phyloP scores from a whole-genome alignment of 768 basidiomycete genomes.

The Auricularia auricula-judae region DNA sequence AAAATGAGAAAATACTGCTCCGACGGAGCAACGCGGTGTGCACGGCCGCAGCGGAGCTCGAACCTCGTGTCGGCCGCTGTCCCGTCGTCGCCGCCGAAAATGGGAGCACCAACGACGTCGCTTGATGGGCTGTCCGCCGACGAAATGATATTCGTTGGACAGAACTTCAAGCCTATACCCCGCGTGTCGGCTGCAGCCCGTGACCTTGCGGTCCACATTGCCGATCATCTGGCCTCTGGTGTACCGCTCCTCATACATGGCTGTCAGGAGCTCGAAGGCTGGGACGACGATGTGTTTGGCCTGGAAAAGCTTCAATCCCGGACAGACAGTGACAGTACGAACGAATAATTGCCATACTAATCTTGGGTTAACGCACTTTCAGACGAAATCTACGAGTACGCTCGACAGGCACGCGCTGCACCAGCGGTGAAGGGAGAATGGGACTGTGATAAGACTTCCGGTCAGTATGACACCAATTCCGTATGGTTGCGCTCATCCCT shows the following conservation, averaged over 20 bases:
- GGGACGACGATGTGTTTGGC: slow-evolving; percentile 46
- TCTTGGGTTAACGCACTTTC: not conserved
- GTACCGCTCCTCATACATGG: slow-evolving; percentile 54
- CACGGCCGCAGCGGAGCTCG: not conserved
- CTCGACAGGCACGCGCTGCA: not conserved
- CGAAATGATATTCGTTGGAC: slow-evolving; percentile 24
- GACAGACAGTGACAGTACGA: not conserved
- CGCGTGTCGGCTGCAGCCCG: slow-evolving; percentile 26
- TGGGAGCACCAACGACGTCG: not conserved
- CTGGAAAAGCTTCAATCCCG: slow-evolving; percentile 37
- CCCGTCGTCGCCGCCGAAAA: not conserved
- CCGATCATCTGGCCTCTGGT: slow-evolving; percentile 37
- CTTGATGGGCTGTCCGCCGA: slow-evolving; percentile 18
- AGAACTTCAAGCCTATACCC: slow-evolving; percentile 32
- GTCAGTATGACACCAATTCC: not conserved
- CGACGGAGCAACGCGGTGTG: not conserved
- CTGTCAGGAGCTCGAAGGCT: slow-evolving; percentile 41
- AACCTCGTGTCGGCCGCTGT: not conserved
- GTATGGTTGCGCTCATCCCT: not conserved
- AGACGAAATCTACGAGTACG: not conserved
- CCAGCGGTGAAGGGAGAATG: not conserved
- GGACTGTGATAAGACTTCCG: not conserved
- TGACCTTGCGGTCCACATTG: slow-evolving; percentile 26
- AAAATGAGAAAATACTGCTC: not conserved
- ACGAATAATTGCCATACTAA: not conserved